These are phyloP conservation scores for Mucor lusitanicus DNA, from an alignment of 371 early-diverging fungal genomes.

Conservation along the genomic window DNA sequence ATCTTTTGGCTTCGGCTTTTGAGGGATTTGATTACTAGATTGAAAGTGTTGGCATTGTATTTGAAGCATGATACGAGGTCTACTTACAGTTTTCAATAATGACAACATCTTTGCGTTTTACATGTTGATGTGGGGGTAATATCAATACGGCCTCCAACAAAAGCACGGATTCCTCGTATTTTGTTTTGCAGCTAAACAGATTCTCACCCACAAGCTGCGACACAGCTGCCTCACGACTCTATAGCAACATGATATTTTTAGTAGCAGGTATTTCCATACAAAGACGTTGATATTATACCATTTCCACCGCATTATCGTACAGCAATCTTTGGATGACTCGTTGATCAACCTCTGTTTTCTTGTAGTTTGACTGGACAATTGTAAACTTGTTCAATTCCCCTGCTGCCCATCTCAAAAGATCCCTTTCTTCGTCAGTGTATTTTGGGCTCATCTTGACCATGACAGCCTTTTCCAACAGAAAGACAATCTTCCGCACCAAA, in stretches of 20 bases:
- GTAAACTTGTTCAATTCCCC: background rate
- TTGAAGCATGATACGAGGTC: background rate
- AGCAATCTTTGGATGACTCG: constrained; percentile 50
- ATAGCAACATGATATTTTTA: background rate
- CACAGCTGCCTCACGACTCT: constrained; percentile 9
- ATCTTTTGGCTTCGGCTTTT: background rate
- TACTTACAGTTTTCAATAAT: constrained; percentile 59
- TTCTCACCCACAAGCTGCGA: constrained; percentile 5
- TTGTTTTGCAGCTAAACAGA: constrained; percentile 54
- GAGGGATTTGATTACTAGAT: background rate
- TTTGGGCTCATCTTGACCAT: background rate
- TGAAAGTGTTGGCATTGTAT: background rate
- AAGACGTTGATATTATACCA: background rate
- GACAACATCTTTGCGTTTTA: constrained; percentile 55
- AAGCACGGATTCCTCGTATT: constrained; percentile 71
- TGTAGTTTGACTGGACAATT: background rate
- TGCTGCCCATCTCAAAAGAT: background rate
- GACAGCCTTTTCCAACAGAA: background rate
- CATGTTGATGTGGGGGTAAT: constrained; percentile 34
- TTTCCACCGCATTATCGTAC: constrained; percentile 14
- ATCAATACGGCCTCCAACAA: constrained; percentile 74
- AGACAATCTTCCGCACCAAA: background rate
- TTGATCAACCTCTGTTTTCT: background rate
- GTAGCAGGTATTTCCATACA: background rate
- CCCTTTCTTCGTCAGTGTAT: background rate